Percentiles rank a stretch among this genome's conserved stretches.
Evolutionary conservation across 441 rosid species (phyloP).

Genomic region (Pelargonium australe): DNA sequence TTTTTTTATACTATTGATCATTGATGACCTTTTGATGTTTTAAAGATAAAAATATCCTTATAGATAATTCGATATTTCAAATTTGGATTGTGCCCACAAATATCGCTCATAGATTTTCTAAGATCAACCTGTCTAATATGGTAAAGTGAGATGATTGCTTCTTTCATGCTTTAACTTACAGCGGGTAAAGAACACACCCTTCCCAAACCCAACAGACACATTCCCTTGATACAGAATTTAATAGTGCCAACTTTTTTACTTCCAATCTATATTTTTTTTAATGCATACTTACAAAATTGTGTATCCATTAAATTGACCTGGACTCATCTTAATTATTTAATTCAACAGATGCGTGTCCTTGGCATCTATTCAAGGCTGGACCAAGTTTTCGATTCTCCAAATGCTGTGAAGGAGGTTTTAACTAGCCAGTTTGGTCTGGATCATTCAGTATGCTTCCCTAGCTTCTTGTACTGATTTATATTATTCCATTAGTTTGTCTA

Average conservation of each 20-base stretch:
- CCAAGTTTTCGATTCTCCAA: conserved; percentile 90
- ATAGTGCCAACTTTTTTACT: not conserved
- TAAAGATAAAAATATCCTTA: not conserved
- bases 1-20: not conserved
- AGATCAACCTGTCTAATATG: not conserved
- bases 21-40: not conserved
- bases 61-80: not conserved
- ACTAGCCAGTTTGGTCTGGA: conserved; percentile 69
- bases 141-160: not conserved
- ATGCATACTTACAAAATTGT: not conserved
- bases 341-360: conserved; percentile 55
- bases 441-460: conserved; percentile 43
- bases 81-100: not conserved
- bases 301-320: not conserved
- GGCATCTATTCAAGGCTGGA: conserved; percentile 82
- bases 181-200: not conserved
- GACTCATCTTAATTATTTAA: not conserved
- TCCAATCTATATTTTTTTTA: not conserved
- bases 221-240: conserved; percentile 1
- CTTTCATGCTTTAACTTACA: not conserved
- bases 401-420: conserved; percentile 79
- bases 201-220: not conserved
- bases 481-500: not conserved
- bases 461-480: conserved; percentile 16
- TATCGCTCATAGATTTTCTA: not conserved